phyloP scores from a whole-genome alignment of 768 basidiomycete genomes.

The Collybiopsis luxurians region DNA sequence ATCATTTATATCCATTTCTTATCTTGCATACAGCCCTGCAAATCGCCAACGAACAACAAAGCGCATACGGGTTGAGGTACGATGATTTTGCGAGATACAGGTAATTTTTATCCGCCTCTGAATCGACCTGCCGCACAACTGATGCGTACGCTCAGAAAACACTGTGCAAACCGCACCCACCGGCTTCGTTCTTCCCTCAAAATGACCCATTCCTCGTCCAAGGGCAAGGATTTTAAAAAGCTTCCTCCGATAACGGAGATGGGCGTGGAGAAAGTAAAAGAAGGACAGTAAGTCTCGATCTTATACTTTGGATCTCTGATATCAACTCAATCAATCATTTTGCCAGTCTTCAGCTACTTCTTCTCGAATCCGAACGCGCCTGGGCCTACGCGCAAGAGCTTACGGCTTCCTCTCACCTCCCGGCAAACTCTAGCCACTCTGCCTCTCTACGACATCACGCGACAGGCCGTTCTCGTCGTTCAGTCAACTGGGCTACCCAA shows the following conservation, averaged over 20 bases:
- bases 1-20: neutral
- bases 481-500: constrained; percentile 75
- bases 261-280: constrained; percentile 61
- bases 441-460: constrained; percentile 67
- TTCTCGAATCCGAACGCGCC: constrained; percentile 90
- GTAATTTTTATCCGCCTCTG: constrained; percentile 29
- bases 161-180: constrained; percentile 89
- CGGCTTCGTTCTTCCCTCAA: constrained; percentile 81
- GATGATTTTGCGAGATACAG: constrained; percentile 86
- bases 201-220: constrained; percentile 69
- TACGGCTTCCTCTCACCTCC: constrained; percentile 44
- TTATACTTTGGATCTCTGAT: neutral
- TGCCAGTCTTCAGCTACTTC: constrained; percentile 71
- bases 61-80: constrained; percentile 86
- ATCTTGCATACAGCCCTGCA: constrained; percentile 59
- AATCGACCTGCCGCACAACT: neutral
- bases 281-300: constrained; percentile 71
- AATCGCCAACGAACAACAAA: constrained; percentile 85
- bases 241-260: constrained; percentile 53
- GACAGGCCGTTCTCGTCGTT: constrained; percentile 77
- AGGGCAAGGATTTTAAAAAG: constrained; percentile 89
- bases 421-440: constrained; percentile 48
- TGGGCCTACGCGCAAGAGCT: constrained; percentile 91
- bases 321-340: constrained; percentile 10
- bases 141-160: constrained; percentile 57